Percentiles rank a stretch among this genome's conserved stretches.
These are phyloP conservation scores for Penicillium sp. DNA, from an alignment of 2,329 filamentous ascomycete species.

Conservation along the genomic window DNA sequence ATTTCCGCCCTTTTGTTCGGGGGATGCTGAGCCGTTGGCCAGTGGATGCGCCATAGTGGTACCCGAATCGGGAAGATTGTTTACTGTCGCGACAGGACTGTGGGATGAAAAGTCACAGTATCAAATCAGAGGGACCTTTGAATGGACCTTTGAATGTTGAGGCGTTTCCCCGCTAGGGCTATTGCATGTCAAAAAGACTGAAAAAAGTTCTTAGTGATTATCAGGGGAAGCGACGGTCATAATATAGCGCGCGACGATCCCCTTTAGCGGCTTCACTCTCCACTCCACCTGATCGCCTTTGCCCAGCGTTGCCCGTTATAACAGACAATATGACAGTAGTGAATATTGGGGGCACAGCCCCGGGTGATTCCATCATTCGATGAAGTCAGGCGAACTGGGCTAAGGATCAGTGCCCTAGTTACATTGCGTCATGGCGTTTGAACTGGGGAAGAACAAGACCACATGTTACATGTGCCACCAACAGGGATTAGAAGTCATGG, in stretches of 20 bases:
- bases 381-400: not conserved
- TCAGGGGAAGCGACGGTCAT: slow-evolving; percentile 19
- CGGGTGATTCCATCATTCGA: not conserved
- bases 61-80: not conserved
- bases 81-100: not conserved
- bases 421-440: not conserved
- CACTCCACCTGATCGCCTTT: slow-evolving; percentile 12
- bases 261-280: slow-evolving; percentile 15
- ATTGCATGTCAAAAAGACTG: slow-evolving; percentile 3
- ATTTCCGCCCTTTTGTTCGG: not conserved
- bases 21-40: slow-evolving; percentile 6
- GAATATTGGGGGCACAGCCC: not conserved
- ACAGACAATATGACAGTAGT: not conserved
- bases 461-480: not conserved
- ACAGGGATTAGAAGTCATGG: not conserved
- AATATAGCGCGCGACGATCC: slow-evolving; percentile 21
- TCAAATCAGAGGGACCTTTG: not conserved
- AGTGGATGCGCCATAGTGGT: slow-evolving; percentile 14
- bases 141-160: not conserved
- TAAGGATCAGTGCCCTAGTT: not conserved
- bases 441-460: not conserved
- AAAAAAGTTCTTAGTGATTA: slow-evolving; percentile 1
- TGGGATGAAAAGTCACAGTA: not conserved
- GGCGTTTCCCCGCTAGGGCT: not conserved
- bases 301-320: not conserved